Evolutionary conservation across 2,329 filamentous ascomycete species (phyloP), one percentile per base, ranked within the genome.

Genomic region (Torrubiellomyces zombiae): DNA sequence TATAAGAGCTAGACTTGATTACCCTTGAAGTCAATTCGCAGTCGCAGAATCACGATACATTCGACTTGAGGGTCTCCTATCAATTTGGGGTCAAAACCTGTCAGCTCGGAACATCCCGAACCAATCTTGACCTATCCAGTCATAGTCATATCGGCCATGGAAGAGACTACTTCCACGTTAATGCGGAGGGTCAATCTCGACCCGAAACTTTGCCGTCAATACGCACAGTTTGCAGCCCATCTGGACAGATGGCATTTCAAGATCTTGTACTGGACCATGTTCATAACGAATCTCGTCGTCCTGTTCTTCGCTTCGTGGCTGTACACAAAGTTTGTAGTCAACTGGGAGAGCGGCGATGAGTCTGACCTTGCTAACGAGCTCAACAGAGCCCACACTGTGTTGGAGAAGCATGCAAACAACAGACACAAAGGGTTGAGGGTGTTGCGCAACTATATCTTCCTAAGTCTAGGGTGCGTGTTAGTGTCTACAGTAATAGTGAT

Each of bases 181-280:
- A n/a, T n/a, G n/a, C n/a, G n/a, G n/a, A n/a, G 3, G 9, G 11
- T 32, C 19, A 26, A 31, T 3, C 28, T 32, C 14, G 43, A 46
- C 24, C 36, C 37, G 3, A 41, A 40, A 18, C 41, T 54, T 10
- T 57, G 53, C 30, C 26, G 35, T 14, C 36, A 45, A 20, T 58
- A 58, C 36, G 59, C 58, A 18, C 38, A 44, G 21, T 63, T 63
- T 35, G 55, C 58, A 15, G 42, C 50, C 5, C 39, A 54, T 29
- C 40, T 63, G 31, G 46, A 44, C 8, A 37, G 51, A 25, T 40
- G 43, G 37, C 45, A 61, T 33, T 59, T 60, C 31, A 54, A 56
- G 32, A 36, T 51, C 9, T 42, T 62, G 14, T 63, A 60, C 42
- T 63, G 57, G 57, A 33, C 39, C 8, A 31, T 63, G 24, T 63